Base-by-base conservation (phyloP, 2,329 filamentous ascomycete species). In the Tolypocladium nubicola region DNA sequence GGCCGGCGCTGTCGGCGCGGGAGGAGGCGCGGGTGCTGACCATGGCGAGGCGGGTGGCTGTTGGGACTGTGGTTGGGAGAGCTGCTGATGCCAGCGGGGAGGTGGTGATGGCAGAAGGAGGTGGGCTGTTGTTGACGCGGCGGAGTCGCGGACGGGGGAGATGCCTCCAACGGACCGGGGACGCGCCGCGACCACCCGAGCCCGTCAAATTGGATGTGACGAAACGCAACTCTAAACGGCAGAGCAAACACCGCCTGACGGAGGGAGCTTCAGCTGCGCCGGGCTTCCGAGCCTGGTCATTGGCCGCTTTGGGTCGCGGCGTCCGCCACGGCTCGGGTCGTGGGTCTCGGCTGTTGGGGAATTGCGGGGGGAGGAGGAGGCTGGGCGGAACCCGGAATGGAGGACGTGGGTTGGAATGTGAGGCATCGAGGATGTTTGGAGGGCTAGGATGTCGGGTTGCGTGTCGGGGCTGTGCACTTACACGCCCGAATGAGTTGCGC, bases 21-120 rank as follows among this genome's bases (percentile, higher is more conserved):
- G 72, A 63, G 52, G 72, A 63, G 52, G 68, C 63, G 61, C 73
- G 68, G 9, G 73, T 75, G 58, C 62, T 72, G 59, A 74, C 72
- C 72, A 75, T 75, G 45, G 41, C 61, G 60, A n/a, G 13, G 23
- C 38, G 37, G 38, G n/a, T 19, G 30, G 43, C 21, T 14, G 41
- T 14, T 3, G 39, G 43, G 39, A 39, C 35, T 57, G 38, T 16
- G 39, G 23, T 14, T 26, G 53, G 37, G 45, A 43, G 49, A 45
- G n/a, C n/a, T n/a, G 52, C 5, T 19, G 55, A 50, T 47, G 57
- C 13, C 16, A 16, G 11, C 10, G 45, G 14, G 16, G 26, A 2
- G 45, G 49, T 23, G 49, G 21, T 8, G 52, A 38, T 16, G 39
- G 10, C 35, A 19, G 16, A 38, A 16, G n/a, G 30, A n/a, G 47